Conservation (phyloP, 441 rosid genomes). For the Theobroma grandiflorum region DNA sequence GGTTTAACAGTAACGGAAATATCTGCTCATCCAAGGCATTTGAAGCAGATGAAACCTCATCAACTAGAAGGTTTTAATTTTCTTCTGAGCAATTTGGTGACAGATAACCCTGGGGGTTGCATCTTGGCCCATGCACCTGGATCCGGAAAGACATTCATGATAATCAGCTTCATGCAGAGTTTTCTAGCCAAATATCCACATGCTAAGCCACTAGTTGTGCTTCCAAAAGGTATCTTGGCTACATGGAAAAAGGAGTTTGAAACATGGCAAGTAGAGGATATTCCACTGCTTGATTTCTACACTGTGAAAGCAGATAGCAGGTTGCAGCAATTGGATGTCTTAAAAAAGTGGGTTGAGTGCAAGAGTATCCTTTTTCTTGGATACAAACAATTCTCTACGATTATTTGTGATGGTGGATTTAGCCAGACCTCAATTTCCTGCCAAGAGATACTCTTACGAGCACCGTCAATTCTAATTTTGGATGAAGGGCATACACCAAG, state of each 20-base stretch:
- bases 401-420: constrained; percentile 60
- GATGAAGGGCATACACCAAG: constrained; percentile 95
- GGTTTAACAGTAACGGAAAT: constrained; percentile 58
- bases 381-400: constrained; percentile 79
- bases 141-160: constrained; percentile 94
- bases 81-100: constrained; percentile 69
- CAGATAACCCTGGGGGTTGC: constrained; percentile 87
- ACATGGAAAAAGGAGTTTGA: constrained; percentile 90
- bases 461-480: constrained; percentile 79
- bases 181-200: constrained; percentile 78
- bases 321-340: constrained; percentile 64
- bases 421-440: constrained; percentile 44
- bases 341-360: constrained; percentile 70
- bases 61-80: constrained; percentile 86
- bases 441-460: constrained; percentile 68
- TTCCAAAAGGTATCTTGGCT: constrained; percentile 83
- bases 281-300: constrained; percentile 75
- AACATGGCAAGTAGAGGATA: constrained; percentile 77
- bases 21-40: constrained; percentile 84
- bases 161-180: constrained; percentile 89
- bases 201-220: constrained; percentile 79
- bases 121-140: constrained; percentile 96
- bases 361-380: constrained; percentile 85
- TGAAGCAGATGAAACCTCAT: constrained; percentile 82
- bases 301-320: constrained; percentile 72